Evolutionary conservation across 2,329 filamentous ascomycete genomes (phyloP).

Genomic region (Massarina eburnea): DNA sequence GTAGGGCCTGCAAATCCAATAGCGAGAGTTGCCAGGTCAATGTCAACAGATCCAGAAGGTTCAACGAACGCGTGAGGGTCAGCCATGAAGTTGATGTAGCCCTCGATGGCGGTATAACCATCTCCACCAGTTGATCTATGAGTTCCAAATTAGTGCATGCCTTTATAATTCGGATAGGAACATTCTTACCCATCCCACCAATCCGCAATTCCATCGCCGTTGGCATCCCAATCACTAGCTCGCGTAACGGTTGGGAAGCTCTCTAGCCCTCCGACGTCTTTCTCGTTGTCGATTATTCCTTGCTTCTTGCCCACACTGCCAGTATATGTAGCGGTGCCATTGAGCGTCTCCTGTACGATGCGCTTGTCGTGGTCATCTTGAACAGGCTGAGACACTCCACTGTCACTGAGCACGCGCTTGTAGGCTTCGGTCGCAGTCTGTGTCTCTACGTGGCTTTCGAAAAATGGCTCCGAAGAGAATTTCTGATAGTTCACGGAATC

Average conservation of each 20-base stretch:
- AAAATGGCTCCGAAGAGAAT: constrained; percentile 30
- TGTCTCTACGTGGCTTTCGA: constrained; percentile 31
- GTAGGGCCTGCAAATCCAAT: constrained; percentile 14
- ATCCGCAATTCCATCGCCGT: constrained; percentile 39
- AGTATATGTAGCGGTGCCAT: constrained; percentile 31
- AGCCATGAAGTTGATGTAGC: constrained; percentile 42
- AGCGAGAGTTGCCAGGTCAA: constrained; percentile 27
- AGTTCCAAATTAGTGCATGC: too few species aligned
- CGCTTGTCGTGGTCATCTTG: constrained; percentile 38
- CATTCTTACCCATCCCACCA: constrained; percentile 45
- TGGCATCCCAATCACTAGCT: constrained; percentile 32
- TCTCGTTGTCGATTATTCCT: constrained; percentile 39
- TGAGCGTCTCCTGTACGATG: constrained; percentile 35
- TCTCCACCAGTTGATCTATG: constrained; percentile 33
- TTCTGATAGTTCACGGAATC: constrained; percentile 30
- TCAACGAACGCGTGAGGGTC: constrained; percentile 36
- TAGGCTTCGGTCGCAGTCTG: constrained; percentile 38
- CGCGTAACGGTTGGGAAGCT: constrained; percentile 31
- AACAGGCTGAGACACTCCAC: constrained; percentile 33
- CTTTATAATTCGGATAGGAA: too few species aligned
- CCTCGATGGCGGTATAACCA: constrained; percentile 37
- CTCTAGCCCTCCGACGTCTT: constrained; percentile 39
- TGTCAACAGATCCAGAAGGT: constrained; percentile 19
- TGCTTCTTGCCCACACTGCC: constrained; percentile 32
- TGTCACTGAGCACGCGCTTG: constrained; percentile 40